Evolutionary conservation across 2,329 filamentous ascomycete genomes (phyloP), one percentile per base, ranked within the genome.

Genomic region (Macroventuria anomochaeta): DNA sequence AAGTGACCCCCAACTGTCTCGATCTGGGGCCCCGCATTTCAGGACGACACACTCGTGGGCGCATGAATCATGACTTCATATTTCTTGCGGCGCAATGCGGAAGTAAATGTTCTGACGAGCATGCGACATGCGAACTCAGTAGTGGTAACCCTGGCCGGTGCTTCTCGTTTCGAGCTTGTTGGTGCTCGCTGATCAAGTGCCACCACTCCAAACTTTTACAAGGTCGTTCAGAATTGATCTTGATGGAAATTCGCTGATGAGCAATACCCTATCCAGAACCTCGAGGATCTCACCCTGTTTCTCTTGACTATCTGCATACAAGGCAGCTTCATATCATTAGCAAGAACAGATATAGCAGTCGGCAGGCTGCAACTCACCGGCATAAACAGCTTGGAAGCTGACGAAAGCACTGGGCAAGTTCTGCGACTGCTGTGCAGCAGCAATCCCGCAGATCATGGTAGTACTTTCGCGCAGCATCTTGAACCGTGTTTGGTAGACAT

Each of bases 391-490:
- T 21, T 70, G 65, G 10, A 67, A 65, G 48, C 67, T 62, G 5
- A 70, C 62, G 32, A 70, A 71, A 3, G 69, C 64, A 36, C 67
- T 69, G 1, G 65, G 62, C 13, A 64, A 28, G 18, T 70, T 67
- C 17, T 63, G 63, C 6, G 61, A 62, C 37, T 69, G 67, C n/a
- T 66, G 62, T 40, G 76, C 77, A 59, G 79, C 69, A 3, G 80
- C 80, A 43, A 83, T 80, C 1, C 81, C 80, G 43, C 78, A 80
- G 26, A 83, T 81, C 0, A 70, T 74, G 26, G 77, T 75, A 3
- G 81, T 78, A 13, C 78, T 77, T 25, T 81, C 78, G 12, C 75
- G 71, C 11, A 81, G 74, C 13, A 72, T 67, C 51, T 75, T 75
- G 59, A 80, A 76, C 7, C 77, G 74, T 15, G 73, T 71, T 36